Base-by-base conservation (phyloP, 257 asterid genomes). In the Eucommia ulmoides region DNA sequence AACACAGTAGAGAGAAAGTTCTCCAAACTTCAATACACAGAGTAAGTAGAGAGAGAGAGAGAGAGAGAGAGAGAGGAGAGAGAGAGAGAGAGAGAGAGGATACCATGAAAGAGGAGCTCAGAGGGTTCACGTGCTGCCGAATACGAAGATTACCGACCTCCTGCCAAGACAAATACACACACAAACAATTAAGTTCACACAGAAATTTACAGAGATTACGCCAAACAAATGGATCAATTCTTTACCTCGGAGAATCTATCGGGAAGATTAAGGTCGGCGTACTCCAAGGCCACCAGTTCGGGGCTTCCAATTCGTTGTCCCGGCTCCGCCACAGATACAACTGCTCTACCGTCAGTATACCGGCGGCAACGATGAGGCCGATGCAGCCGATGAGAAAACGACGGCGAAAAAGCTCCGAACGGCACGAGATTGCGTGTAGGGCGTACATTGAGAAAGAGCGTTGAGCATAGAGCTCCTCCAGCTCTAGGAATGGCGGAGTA, bases 81-180 rank as follows among this genome's bases (percentile, higher is more conserved):
- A 33, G 23, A 26, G 18, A 41, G 19, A 24, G 2, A 17, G 4
- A 53, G 17, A 23, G 23, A 58, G 33, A 69, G 66, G 35, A 49
- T 66, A 89, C 97, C 96, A 82, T 62, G 68, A 72, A 80, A 24
- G 67, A 22, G 48, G 77, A 67, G 20, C 93, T 79, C 51, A 89
- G 82, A 56, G 97, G 97, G 64, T 89, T 89, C 26, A 85, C 94
- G 71, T 89, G 97, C 76, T 80, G 96, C 55, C 97, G 81, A 57
- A 89, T 74, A 56, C 96, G 74, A 48, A 89, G 71, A 74, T 80
- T 94, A n/a, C 96, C 94, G 50, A 89, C 70, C 65, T 85, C 96
- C 97, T 89, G 65, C 60, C 64, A 71, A 41, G 49, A 38, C 54
- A 49, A 49, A 15, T 9, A 41, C 17, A 47, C 2, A 8, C 14